Base-by-base conservation (phyloP, 2,329 filamentous ascomycete genomes). In the Diaporthe humulicola region DNA sequence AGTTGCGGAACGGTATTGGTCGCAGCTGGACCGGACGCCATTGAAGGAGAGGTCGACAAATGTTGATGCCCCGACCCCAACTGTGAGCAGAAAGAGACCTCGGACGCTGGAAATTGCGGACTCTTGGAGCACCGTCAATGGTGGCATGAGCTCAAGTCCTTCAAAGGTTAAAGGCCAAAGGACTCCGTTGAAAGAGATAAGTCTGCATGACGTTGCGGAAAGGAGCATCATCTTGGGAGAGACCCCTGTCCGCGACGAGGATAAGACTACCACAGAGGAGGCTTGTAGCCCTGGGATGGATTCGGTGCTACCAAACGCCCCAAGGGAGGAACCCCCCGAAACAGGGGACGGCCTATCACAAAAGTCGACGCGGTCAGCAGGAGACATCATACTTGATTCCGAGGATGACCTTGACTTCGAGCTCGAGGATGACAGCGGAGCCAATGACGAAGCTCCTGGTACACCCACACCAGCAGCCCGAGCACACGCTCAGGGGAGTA, bases 361-460 rank as follows among this genome's bases (percentile, higher is more conserved):
- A 28, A 50, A 56, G 14, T 67, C 61, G 33, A 50, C 61, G 36
- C 25, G 58, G 40, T n/a, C 69, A 36, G 19, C 58, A n/a, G 64
- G 54, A 2, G 72, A 74, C 2, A 87, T 88, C 73, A 88, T 90
- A 40, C 86, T 88, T 0, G 88, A 90, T 74, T 88, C 88, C 1
- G 88, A 89, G 50, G 87, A 86, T 15, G 86, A 87, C 9, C 78
- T 81, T 10, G 82, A 82, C 19, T 78, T 77, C 28, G 64, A 80
- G 77, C 4, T 82, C 82, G 77, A 86, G 15, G 60, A 70, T 52
- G 74, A 40, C 4, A 58, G 52, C 33, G 76, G 84, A 10, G 50
- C 45, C 45, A 69, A 40, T 1, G 70, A 57, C 33, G 70, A 76
- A 42, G 74, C 54, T 0, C 78, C 77, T 2, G 76, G 74, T 2